A percentile compares a stretch with the other conserved stretches of the same genome.
Conservation (phyloP, 768 basidiomycete species). For the Boletus sensibilis region DNA sequence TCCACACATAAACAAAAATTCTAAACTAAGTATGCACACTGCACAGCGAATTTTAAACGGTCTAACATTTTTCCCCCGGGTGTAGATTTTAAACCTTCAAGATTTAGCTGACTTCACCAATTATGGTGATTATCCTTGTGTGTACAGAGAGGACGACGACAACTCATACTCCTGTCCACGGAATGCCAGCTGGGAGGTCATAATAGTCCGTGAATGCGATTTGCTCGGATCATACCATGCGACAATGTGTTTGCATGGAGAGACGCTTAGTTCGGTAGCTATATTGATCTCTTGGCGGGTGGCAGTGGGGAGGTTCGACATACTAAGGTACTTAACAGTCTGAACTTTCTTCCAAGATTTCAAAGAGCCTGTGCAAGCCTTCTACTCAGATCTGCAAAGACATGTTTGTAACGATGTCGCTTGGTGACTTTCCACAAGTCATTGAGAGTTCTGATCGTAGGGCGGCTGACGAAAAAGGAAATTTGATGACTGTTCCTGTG, state of each 20-base stretch:
- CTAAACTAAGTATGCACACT: too few relatives aligned
- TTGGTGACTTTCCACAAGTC: not conserved
- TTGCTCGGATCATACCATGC: not conserved
- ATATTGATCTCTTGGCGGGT: not conserved
- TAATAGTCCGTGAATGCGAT: not conserved
- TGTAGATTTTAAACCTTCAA: slow-evolving; percentile 1
- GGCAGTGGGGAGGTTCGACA: not conserved
- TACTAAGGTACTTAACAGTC: too few relatives aligned
- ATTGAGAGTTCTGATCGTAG: not conserved
- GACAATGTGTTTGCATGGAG: not conserved
- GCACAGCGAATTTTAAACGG: not conserved
- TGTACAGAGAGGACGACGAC: not conserved
- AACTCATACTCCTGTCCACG: not conserved
- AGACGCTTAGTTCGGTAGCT: not conserved
- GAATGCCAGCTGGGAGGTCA: not conserved
- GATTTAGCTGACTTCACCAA: not conserved
- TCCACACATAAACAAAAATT: not conserved
- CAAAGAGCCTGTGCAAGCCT: not conserved
- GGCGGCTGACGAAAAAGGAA: not conserved
- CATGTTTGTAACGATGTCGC: not conserved
- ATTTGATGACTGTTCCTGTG: not conserved
- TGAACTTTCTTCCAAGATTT: not conserved
- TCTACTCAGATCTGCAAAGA: too few relatives aligned
- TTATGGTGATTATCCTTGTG: not conserved
- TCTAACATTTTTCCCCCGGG: not conserved